phyloP scores from a whole-genome alignment of 2,329 filamentous ascomycete genomes.

The Fusarium musae region DNA sequence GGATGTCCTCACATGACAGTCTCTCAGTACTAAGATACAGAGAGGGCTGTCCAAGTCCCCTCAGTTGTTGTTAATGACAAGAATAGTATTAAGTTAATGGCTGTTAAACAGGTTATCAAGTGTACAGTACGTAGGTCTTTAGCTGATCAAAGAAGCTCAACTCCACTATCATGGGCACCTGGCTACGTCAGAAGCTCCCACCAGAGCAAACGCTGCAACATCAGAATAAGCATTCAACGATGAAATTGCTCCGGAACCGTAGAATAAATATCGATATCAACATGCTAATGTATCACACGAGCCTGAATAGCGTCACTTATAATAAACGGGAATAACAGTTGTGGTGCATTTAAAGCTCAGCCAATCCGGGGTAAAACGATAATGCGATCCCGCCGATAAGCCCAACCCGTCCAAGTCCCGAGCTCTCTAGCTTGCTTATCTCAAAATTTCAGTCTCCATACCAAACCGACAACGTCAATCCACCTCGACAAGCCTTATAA shows the following conservation, averaged over 20 bases:
- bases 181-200: constrained; percentile 12
- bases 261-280: neutral
- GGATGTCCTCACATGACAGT: constrained; percentile 2
- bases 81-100: constrained; percentile 5
- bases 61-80: neutral
- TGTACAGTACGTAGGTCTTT: neutral
- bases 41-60: neutral
- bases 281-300: neutral
- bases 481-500: constrained; percentile 18
- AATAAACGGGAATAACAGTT: neutral
- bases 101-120: neutral
- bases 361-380: constrained; percentile 45
- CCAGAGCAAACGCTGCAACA: neutral
- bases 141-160: neutral
- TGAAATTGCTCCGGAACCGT: neutral
- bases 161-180: constrained; percentile 13
- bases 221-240: neutral
- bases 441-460: constrained; percentile 46
- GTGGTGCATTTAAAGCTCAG: neutral
- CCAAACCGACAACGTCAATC: constrained; percentile 25
- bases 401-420: constrained; percentile 21
- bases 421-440: constrained; percentile 32
- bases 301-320: neutral
- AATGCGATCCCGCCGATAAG: constrained; percentile 49
- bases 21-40: neutral